Evolutionary conservation across 352 stramenopile species (phyloP).

Genomic region (Phytophthora boehmeriae): DNA sequence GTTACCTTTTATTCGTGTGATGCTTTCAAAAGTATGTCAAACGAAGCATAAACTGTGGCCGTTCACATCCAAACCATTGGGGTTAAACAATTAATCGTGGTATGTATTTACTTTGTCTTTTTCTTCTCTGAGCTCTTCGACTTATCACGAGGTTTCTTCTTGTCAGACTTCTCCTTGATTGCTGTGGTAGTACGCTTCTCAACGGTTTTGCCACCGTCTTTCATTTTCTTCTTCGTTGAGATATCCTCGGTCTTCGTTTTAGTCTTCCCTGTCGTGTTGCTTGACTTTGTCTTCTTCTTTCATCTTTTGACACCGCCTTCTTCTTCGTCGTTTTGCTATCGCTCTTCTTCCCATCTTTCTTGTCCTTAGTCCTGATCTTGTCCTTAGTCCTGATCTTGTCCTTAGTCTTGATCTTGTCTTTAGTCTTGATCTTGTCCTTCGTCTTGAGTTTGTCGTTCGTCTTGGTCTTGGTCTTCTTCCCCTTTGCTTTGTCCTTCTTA

Average conservation of each 20-base stretch:
- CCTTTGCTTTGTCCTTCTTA: conserved; percentile 16
- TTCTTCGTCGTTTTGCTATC: conserved; percentile 10
- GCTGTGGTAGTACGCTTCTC: conserved; percentile 1
- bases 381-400: conserved; percentile 17
- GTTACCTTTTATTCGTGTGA: no score
- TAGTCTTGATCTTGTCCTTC: conserved; percentile 9
- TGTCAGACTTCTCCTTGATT: conserved; percentile 16
- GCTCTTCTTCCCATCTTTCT: background rate
- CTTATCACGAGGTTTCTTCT: conserved; percentile 14
- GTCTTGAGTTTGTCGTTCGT: background rate
- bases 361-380: conserved; percentile 11
- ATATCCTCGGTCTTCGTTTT: conserved; percentile 23
- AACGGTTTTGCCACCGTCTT: background rate
- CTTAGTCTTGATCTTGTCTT: conserved; percentile 19
- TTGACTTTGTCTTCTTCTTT: conserved; percentile 10
- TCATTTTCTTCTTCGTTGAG: conserved; percentile 19
- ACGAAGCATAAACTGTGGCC: no score
- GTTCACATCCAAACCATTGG: no score
- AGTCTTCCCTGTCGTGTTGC: conserved; percentile 3
- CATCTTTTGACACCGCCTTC: conserved; percentile 11
- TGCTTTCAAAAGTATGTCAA: no score
- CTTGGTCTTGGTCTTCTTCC: conserved; percentile 17
- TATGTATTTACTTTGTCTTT: conserved; percentile 10
- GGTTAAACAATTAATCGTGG: no score
- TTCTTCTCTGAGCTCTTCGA: conserved; percentile 5